phyloP scores from a whole-genome alignment of 805 yeast genomes.

The Cyberlindnera maritima region DNA sequence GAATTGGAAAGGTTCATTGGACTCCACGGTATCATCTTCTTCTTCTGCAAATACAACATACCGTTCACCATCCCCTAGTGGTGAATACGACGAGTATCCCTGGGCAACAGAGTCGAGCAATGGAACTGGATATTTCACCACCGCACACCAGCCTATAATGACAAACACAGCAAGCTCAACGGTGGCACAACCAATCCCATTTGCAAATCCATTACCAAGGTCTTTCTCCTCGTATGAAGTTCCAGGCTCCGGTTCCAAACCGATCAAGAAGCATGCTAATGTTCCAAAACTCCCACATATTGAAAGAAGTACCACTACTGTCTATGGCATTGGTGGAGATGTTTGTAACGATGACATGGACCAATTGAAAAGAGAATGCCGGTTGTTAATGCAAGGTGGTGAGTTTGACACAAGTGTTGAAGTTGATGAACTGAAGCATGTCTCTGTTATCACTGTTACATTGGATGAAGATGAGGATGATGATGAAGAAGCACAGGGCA shows the following conservation, averaged over 20 bases:
- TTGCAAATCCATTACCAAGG: slow-evolving; percentile 22
- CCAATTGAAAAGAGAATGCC: slow-evolving; percentile 6
- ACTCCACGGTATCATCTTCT: slow-evolving; percentile 31
- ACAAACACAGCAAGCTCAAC: background rate
- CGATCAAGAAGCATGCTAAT: slow-evolving; percentile 27
- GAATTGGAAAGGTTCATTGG: slow-evolving; percentile 25
- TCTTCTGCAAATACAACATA: slow-evolving; percentile 15
- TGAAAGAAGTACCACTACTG: slow-evolving; percentile 19
- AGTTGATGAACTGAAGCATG: slow-evolving; percentile 24
- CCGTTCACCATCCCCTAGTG: slow-evolving; percentile 34
- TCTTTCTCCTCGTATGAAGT: slow-evolving; percentile 14
- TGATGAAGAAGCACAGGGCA: background rate
- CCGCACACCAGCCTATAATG: background rate
- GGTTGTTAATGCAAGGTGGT: slow-evolving; percentile 17
- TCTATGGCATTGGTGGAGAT: slow-evolving; percentile 13
- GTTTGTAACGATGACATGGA: slow-evolving; percentile 6
- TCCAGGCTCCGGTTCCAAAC: background rate
- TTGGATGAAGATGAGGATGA: slow-evolving; percentile 19
- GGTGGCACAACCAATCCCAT: slow-evolving; percentile 5
- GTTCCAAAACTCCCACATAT: slow-evolving; percentile 29
- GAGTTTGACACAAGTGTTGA: slow-evolving; percentile 9
- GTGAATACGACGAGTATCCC: slow-evolving; percentile 41
- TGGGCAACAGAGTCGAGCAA: slow-evolving; percentile 27
- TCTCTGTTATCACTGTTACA: slow-evolving; percentile 29
- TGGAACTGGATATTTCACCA: background rate